These are phyloP conservation scores for Lachancea sp. DNA, from an alignment of 805 yeast genomes.

Conservation along the genomic window DNA sequence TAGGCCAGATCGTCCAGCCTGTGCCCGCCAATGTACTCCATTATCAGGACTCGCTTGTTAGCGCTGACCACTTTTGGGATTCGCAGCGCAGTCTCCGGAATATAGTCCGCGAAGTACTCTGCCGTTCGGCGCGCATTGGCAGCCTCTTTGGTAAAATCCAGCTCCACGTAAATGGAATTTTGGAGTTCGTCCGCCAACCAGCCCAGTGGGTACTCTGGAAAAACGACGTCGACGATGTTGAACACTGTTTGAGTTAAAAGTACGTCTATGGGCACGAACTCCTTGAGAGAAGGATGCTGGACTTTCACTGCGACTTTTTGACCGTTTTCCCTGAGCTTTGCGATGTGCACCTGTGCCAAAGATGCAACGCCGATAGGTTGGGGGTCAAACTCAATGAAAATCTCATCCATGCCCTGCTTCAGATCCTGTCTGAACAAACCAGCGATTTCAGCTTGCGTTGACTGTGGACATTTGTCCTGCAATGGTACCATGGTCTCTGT, in stretches of 20 bases:
- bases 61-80: conserved; percentile 71
- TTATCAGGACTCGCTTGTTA: conserved; percentile 62
- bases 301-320: conserved; percentile 86
- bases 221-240: conserved; percentile 61
- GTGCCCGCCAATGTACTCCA: conserved; percentile 82
- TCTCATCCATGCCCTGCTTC: conserved; percentile 51
- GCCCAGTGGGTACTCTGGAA: conserved; percentile 87
- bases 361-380: conserved; percentile 93
- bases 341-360: conserved; percentile 91
- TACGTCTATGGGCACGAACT: conserved; percentile 88
- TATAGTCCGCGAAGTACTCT: conserved; percentile 51
- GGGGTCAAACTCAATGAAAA: conserved; percentile 60
- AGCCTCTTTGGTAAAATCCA: conserved; percentile 85
- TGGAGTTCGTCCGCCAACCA: conserved; percentile 97
- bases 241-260: conserved; percentile 72
- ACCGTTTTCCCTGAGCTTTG: conserved; percentile 48
- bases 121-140: conserved; percentile 67
- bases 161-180: conserved; percentile 79
- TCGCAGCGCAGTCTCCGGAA: conserved; percentile 62
- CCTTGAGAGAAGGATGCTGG: conserved; percentile 83
- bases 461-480: conserved; percentile 84
- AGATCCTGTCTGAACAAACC: conserved; percentile 64
- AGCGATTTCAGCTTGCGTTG: conserved; percentile 62
- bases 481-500: conserved; percentile 88
- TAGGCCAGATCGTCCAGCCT: conserved; percentile 72